Conservation (phyloP, 73 alveolate species). For the Uronychia setigera region DNA sequence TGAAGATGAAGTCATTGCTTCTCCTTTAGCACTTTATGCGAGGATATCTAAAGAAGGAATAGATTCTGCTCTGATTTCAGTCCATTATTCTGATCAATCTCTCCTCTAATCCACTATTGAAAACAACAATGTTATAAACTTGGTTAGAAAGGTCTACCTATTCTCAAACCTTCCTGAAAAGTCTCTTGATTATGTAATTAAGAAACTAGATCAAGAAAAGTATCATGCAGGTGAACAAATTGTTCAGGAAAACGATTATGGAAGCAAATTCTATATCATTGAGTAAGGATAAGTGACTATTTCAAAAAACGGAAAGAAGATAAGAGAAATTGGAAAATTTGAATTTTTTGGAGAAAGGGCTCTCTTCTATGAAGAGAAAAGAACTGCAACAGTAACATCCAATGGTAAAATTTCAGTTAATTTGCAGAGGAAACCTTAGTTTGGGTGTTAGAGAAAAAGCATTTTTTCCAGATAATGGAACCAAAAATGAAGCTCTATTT, state of each 20-base stretch:
- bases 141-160: slow-evolving; percentile 55
- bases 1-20: slow-evolving; percentile 34
- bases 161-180: slow-evolving; percentile 57
- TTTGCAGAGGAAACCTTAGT: slow-evolving; percentile 43
- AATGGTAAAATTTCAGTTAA: too few species aligned
- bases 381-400: slow-evolving; percentile 72
- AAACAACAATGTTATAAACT: slow-evolving; percentile 38
- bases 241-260: slow-evolving; percentile 26
- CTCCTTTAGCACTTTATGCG: slow-evolving; percentile 47
- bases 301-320: slow-evolving; percentile 24
- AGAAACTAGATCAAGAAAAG: slow-evolving; percentile 38
- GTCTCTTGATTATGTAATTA: slow-evolving; percentile 41
- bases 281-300: slow-evolving; percentile 77
- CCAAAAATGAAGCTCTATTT: slow-evolving; percentile 67
- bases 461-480: slow-evolving; percentile 72
- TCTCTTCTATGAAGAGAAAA: slow-evolving; percentile 66
- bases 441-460: slow-evolving; percentile 58
- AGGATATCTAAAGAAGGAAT: slow-evolving; percentile 36
- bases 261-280: slow-evolving; percentile 48
- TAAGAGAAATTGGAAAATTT: slow-evolving; percentile 69
- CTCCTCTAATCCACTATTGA: slow-evolving; percentile 33
- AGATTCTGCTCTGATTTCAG: slow-evolving; percentile 13
- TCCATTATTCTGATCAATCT: neutral
- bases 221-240: slow-evolving; percentile 40
- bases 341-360: slow-evolving; percentile 88